A percentile compares a stretch with the other conserved stretches of the same genome.
These are phyloP conservation scores for Aquilaria sinensis DNA, from an alignment of 345 rosid genomes.

Conservation along the genomic window DNA sequence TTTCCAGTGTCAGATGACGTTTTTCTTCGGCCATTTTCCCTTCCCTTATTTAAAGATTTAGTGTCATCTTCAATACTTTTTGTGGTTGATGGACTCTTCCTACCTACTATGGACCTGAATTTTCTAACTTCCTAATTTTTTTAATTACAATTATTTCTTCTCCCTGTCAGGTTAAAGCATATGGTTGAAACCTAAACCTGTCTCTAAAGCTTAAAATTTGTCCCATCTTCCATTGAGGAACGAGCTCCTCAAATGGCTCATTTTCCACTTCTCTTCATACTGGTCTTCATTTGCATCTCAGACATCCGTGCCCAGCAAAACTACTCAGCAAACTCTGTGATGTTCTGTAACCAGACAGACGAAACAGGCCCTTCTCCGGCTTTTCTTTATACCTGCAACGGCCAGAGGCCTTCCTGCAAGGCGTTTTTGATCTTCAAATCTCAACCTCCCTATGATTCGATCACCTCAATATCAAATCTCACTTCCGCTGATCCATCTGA, in stretches of 20 bases:
- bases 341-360: constrained; percentile 9
- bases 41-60: too few species aligned
- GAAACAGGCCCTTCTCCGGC: constrained; percentile 22
- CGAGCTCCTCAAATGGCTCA: constrained; percentile 14
- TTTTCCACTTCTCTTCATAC: constrained; percentile 7
- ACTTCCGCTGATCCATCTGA: constrained; percentile 28
- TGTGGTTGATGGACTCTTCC: too few species aligned
- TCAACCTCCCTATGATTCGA: constrained; percentile 28
- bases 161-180: too few species aligned
- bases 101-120: too few species aligned
- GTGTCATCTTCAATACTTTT: too few species aligned
- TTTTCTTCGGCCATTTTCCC: too few species aligned
- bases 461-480: constrained; percentile 28
- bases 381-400: constrained; percentile 29
- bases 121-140: too few species aligned
- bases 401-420: constrained; percentile 21
- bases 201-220: too few species aligned
- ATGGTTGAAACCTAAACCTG: too few species aligned
- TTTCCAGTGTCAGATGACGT: too few species aligned
- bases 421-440: constrained; percentile 25
- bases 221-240: neutral
- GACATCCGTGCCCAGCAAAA: constrained; percentile 19
- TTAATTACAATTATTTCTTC: too few species aligned
- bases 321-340: constrained; percentile 20
- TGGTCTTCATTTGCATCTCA: constrained; percentile 9